phyloP scores from a whole-genome alignment of 768 basidiomycete genomes.

The Leccinum barrowsii region DNA sequence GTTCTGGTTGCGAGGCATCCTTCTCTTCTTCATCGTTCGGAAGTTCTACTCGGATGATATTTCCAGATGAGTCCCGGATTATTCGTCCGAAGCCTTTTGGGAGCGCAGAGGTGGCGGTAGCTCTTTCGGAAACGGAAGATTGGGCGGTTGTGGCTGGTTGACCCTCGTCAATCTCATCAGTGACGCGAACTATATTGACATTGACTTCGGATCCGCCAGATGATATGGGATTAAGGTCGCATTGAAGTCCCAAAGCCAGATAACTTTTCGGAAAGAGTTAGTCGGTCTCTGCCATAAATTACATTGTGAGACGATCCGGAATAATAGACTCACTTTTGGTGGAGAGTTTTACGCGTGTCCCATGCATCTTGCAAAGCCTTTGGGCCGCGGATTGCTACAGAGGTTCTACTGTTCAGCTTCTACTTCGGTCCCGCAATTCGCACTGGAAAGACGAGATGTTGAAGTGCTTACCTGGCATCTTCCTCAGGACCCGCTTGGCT shows the following conservation, averaged over 20 bases:
- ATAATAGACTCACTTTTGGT: slow-evolving; percentile 75
- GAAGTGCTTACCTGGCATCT: slow-evolving; percentile 62
- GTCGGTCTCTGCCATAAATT: background rate
- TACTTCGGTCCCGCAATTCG: background rate
- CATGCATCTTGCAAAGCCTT: slow-evolving; percentile 79
- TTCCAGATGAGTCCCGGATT: slow-evolving; percentile 73
- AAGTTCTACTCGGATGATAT: slow-evolving; percentile 67
- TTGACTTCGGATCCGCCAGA: slow-evolving; percentile 65
- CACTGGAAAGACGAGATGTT: background rate
- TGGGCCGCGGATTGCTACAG: slow-evolving; percentile 74
- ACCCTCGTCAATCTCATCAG: background rate
- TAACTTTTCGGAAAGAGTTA: slow-evolving; percentile 48
- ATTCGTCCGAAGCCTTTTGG: slow-evolving; percentile 78
- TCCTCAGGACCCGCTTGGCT: slow-evolving; percentile 73
- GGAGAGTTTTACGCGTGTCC: slow-evolving; percentile 84
- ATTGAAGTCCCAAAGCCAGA: slow-evolving; percentile 67
- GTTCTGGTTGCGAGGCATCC: slow-evolving; percentile 22
- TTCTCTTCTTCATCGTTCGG: slow-evolving; percentile 44
- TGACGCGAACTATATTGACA: slow-evolving; percentile 16
- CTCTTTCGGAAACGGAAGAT: slow-evolving; percentile 4
- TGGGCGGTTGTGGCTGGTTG: background rate
- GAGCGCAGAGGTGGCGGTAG: slow-evolving; percentile 29
- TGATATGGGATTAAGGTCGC: slow-evolving; percentile 61
- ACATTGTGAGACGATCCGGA: background rate
- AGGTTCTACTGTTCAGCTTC: slow-evolving; percentile 6